Evolutionary conservation across 2,329 filamentous ascomycete genomes (phyloP), one percentile per base, ranked within the genome.

Genomic region (Colletotrichum sp.): DNA sequence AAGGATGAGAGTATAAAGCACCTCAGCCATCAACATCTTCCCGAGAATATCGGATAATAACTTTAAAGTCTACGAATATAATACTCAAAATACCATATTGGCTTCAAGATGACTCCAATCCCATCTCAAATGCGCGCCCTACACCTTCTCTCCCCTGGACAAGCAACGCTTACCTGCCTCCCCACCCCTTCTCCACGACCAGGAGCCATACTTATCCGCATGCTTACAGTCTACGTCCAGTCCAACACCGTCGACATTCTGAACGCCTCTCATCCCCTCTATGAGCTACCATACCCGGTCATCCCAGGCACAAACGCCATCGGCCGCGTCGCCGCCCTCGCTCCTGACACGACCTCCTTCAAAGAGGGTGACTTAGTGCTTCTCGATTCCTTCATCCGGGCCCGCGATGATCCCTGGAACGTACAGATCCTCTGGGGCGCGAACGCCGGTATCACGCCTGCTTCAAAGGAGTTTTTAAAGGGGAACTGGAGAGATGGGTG

Each of bases 1-100:
- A 48, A 48, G 39, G 3, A 22, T n/a, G 39, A 12, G 5, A 48
- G 19, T 48, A 12, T 48, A 48, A 48, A 48, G 39, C 9, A 36
- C 4, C 15, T 8, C 15, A n/a, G 9, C 39, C 5, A 11, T n/a
- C 19, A 0, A 48, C 2, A n/a, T 48, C 9, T 48, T 48, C 19
- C 0, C 1, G 9, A n/a, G 19, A 0, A 48, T 0, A 1, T 48
- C 9, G 4, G 6, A 48, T 6, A n/a, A 7, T 5, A 48, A 22
- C 19, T 4, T 2, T 5, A 48, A 48, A 48, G 39, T 48, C 19
- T 11, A 48, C 1, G 39, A n/a, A 12, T 6, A n/a, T 7, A 11
- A 12, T 1, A 7, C 19, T 12, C 0, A 0, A 22, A 48, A 48
- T 12, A 48, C 0, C 39, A 12, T 12, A 22, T 12, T n/a, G 19